A percentile compares a stretch with the other conserved stretches of the same genome.
Conservation (phyloP, 352 stramenopile species). For the Phytophthora uliginosa region DNA sequence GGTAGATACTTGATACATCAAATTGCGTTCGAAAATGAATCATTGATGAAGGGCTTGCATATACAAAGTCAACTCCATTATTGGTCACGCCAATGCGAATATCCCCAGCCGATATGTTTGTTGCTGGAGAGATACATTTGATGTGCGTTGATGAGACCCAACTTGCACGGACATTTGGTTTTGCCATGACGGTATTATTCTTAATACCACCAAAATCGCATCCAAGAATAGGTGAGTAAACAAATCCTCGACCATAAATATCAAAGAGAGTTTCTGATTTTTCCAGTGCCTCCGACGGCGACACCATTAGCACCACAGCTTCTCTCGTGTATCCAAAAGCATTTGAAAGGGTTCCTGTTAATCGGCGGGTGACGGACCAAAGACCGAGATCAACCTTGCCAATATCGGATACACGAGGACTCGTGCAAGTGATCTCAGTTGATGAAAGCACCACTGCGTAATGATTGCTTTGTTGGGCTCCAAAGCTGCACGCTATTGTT, state of each 20-base stretch:
- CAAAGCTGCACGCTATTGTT: constrained; percentile 64
- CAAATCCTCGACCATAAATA: constrained; percentile 68
- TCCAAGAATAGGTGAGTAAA: constrained; percentile 51
- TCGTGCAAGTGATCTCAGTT: constrained; percentile 52
- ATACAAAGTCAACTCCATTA: constrained; percentile 57
- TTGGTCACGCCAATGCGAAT: constrained; percentile 57
- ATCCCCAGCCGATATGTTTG: constrained; percentile 26
- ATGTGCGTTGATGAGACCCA: constrained; percentile 67
- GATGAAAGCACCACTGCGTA: constrained; percentile 53
- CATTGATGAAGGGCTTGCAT: constrained; percentile 13
- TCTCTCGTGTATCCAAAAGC: constrained; percentile 62
- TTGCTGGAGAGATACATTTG: constrained; percentile 50
- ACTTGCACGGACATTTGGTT: constrained; percentile 27
- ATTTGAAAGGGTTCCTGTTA: constrained; percentile 34
- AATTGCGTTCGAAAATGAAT: constrained; percentile 49
- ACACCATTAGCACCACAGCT: constrained; percentile 46
- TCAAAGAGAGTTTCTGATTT: constrained; percentile 57
- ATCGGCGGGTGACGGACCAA: constrained; percentile 32
- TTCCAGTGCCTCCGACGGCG: constrained; percentile 54
- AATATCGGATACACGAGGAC: constrained; percentile 23
- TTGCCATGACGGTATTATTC: neutral
- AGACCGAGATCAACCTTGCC: constrained; percentile 45
- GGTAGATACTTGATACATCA: constrained; percentile 57
- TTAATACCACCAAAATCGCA: constrained; percentile 47
- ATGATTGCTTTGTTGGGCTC: constrained; percentile 10